Percentiles rank a stretch among this genome's conserved stretches.
phyloP scores from a whole-genome alignment of 345 rosid species.

The Cardiospermum halicacabum region DNA sequence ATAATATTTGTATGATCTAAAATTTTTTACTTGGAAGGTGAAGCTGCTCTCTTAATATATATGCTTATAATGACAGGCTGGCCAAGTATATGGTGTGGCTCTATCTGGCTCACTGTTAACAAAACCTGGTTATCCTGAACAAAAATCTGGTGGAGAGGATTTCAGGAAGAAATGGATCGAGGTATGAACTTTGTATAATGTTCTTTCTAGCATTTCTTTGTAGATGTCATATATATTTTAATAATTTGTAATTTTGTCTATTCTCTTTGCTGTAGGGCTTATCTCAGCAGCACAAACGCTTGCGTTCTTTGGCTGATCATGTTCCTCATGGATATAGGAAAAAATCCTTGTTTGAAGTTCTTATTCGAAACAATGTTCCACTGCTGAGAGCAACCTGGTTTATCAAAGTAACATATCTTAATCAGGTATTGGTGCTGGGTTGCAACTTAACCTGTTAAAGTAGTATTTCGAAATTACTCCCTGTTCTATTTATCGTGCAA shows the following conservation, averaged over 20 bases:
- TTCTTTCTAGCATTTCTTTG: neutral
- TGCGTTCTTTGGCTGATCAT: constrained; percentile 85
- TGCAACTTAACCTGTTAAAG: neutral
- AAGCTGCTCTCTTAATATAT: constrained; percentile 4
- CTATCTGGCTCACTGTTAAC: constrained; percentile 74
- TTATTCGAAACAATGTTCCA: constrained; percentile 91
- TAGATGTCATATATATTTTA: neutral
- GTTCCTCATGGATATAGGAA: constrained; percentile 78
- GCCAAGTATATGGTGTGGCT: constrained; percentile 97
- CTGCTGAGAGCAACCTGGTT: constrained; percentile 96
- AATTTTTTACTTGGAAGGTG: neutral
- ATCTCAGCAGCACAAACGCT: constrained; percentile 83
- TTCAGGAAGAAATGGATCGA: constrained; percentile 93
- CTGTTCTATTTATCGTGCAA: constrained; percentile 10
- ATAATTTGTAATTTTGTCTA: neutral
- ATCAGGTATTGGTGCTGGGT: constrained; percentile 58
- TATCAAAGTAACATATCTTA: constrained; percentile 91
- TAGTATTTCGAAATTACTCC: neutral
- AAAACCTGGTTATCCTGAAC: constrained; percentile 91
- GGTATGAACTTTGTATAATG: constrained; percentile 33
- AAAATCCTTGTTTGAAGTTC: constrained; percentile 80
- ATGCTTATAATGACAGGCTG: constrained; percentile 59
- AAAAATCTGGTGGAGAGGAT: constrained; percentile 70
- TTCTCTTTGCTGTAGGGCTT: constrained; percentile 41
- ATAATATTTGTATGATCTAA: neutral